phyloP scores from a whole-genome alignment of 140 eudicot species.

The Cichorium intybus region DNA sequence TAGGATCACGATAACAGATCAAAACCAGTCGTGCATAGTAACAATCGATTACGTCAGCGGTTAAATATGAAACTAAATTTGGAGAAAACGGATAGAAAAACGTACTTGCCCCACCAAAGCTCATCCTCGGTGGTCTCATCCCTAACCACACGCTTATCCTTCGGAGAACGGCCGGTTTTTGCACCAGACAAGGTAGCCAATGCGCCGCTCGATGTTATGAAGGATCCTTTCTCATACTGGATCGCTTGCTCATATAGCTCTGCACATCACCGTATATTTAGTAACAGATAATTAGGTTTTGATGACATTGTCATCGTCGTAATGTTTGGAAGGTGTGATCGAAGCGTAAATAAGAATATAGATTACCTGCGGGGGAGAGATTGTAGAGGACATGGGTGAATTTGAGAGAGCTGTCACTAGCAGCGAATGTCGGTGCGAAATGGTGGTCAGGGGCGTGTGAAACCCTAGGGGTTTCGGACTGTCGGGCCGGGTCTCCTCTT shows the following conservation, averaged over 20 bases:
- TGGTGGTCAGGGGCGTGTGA: constrained; percentile 52
- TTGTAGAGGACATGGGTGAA: constrained; percentile 92
- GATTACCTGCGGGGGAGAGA: constrained; percentile 84
- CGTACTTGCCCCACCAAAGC: constrained; percentile 99
- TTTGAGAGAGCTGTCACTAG: constrained; percentile 81
- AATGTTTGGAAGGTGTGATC: neutral
- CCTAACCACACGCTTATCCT: constrained; percentile 91
- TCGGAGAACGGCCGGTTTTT: constrained; percentile 91
- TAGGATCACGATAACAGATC: neutral
- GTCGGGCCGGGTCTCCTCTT: constrained; percentile 70
- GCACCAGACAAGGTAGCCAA: constrained; percentile 94
- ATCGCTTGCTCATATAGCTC: constrained; percentile 96
- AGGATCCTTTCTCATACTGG: constrained; percentile 89
- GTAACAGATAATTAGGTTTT: neutral
- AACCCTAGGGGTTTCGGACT: constrained; percentile 48
- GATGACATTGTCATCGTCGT: neutral
- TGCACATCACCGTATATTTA: constrained; percentile 23
- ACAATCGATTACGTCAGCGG: neutral
- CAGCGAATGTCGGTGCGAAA: constrained; percentile 47
- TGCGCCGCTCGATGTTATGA: constrained; percentile 82
- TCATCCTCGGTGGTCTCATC: constrained; percentile 80
- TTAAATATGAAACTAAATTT: constrained; percentile 4
- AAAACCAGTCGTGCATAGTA: neutral
- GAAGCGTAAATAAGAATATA: neutral
- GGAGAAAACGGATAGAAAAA: neutral